These are phyloP conservation scores for Blastobotrys capitulatus DNA, from an alignment of 1,139 yeast genomes.

Conservation along the genomic window DNA sequence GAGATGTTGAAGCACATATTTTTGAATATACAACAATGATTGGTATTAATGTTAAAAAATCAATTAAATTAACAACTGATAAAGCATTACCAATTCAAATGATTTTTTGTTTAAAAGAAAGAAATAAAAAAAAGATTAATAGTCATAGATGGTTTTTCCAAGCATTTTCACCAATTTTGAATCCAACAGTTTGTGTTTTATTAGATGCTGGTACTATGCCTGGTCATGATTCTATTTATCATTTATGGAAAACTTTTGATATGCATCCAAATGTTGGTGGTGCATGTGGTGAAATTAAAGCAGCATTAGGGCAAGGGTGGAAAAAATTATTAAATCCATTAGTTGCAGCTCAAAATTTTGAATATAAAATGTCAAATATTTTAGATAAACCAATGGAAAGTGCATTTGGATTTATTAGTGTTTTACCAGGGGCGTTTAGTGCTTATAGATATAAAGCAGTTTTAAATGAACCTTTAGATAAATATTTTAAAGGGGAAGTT, in stretches of 20 bases:
- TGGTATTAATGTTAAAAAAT: conserved; percentile 60
- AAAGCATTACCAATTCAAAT: conserved; percentile 67
- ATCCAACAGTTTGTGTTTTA: conserved; percentile 66
- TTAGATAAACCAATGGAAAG: conserved; percentile 82
- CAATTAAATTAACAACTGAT: conserved; percentile 48
- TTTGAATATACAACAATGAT: conserved; percentile 78
- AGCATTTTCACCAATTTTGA: conserved; percentile 64
- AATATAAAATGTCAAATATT: conserved; percentile 75
- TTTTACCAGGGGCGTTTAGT: conserved; percentile 83
- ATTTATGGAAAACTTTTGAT: conserved; percentile 70
- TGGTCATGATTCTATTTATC: conserved; percentile 62
- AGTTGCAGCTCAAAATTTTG: conserved; percentile 82
- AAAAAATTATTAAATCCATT: conserved; percentile 60
- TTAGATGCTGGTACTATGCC: conserved; percentile 83
- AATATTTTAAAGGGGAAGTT: conserved; percentile 75
- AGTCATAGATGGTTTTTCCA: conserved; percentile 85
- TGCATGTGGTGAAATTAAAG: conserved; percentile 81
- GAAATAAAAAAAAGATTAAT: conserved; percentile 68
- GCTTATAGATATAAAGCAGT: conserved; percentile 73
- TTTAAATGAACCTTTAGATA: conserved; percentile 64
- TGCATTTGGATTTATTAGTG: conserved; percentile 75
- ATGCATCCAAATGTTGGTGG: conserved; percentile 71
- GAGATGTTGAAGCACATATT: conserved; percentile 63
- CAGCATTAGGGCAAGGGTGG: conserved; percentile 55
- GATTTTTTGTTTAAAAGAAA: conserved; percentile 71